Evolutionary conservation across 371 early-diverging fungal genomes (phyloP), one percentile per base, ranked within the genome.

Genomic region (Amoeboaphelidium protococcarum): DNA sequence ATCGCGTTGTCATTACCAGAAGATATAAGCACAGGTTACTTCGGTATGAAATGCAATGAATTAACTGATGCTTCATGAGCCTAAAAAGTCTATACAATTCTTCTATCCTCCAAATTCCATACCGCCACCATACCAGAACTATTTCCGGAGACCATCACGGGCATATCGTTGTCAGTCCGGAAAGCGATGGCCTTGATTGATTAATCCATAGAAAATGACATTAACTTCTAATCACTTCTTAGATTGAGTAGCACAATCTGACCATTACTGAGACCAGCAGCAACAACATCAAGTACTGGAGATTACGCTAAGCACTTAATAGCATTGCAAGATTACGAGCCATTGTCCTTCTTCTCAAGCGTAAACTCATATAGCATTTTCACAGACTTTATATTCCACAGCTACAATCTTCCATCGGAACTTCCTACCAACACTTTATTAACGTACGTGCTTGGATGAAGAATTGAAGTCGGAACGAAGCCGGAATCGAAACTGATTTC

Each of bases 391-490:
- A 90, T 70, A 58, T 92, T 95, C 86, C 87, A 90, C 44, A 95
- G 65, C 62, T 83, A 80, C 76, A 91, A 69, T 0, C 67, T 56
- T 25, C 90, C 92, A 53, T 91, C 76, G 12, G 68, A 69, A 53
- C 82, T 79, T 22, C 73, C 84, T 13, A 91, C 59, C 16, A 92
- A 63, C 2, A 95, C 62, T 59, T 95, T 95, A 71, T 95, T 91
- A 40, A 92, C 63, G 63, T 91, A 95, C 0, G 94, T 89, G 64
- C 74, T 76, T 25, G 94, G 96, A 52, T 95, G 96, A 27, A 89
- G 59, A 40, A 88, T 60, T 0, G 69, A 51, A 2, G 81, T 74
- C 1, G 74, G 68, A 22, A 67, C 68, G 59, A 91, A 91, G 6
- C 65, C 61, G 49, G 46, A 42, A 47, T 69, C 77, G 60, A 91